Evolutionary conservation across 176 grass and related monocot genomes (phyloP).

Genomic region (Hordeum marinum): DNA sequence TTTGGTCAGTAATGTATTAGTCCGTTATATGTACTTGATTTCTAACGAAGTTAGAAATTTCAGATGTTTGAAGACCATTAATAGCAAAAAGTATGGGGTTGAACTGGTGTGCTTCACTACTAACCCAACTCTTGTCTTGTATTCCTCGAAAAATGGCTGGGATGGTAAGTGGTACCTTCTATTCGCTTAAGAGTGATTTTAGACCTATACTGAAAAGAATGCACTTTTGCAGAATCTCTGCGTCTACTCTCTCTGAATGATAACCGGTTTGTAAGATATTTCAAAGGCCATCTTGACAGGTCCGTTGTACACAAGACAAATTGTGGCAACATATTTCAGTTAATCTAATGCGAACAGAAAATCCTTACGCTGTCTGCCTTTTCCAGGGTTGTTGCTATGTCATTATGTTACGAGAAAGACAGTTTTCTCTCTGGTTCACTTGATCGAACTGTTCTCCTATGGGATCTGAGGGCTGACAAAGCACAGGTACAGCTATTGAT

Average conservation of each 20-base stretch:
- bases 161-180: constrained; percentile 68
- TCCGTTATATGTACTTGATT: constrained; percentile 24
- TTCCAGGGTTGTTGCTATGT: constrained; percentile 80
- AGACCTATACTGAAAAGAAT: constrained; percentile 21
- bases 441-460: constrained; percentile 85
- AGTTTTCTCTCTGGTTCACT: constrained; percentile 85
- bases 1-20: background rate
- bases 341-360: background rate
- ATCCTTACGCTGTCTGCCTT: constrained; percentile 30
- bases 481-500: constrained; percentile 63
- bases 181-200: constrained; percentile 12
- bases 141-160: constrained; percentile 99
- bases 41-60: constrained; percentile 1
- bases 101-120: constrained; percentile 92
- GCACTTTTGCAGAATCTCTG: constrained; percentile 71
- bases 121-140: constrained; percentile 77
- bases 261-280: constrained; percentile 93
- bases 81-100: constrained; percentile 99
- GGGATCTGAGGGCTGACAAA: constrained; percentile 88
- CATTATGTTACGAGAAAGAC: constrained; percentile 78
- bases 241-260: constrained; percentile 87
- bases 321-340: background rate
- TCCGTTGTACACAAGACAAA: constrained; percentile 20
- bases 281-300: constrained; percentile 99
- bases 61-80: constrained; percentile 99